Evolutionary conservation across 352 stramenopile species (phyloP).

Genomic region (Porosira glacialis): DNA sequence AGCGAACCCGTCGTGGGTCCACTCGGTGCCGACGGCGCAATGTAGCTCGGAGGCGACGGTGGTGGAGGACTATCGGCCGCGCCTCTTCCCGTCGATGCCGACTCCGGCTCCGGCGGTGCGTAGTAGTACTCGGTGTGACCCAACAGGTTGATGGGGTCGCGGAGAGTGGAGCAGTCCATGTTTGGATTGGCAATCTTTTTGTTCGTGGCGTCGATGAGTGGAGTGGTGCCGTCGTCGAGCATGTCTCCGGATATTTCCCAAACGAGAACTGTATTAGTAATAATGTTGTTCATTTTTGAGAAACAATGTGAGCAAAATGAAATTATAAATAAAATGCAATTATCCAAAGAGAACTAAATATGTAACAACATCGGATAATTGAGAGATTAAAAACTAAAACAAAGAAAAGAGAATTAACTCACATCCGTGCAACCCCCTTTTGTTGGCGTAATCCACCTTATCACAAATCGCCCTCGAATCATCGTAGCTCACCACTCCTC

Average conservation of each 20-base stretch:
- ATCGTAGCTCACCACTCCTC: constrained; percentile 42
- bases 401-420: constrained; percentile 43
- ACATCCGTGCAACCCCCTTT: constrained; percentile 22
- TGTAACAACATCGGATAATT: constrained; percentile 34
- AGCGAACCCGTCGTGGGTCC: background rate
- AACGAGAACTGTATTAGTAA: constrained; percentile 23
- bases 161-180: constrained; percentile 37
- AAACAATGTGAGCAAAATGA: background rate
- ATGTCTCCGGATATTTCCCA: constrained; percentile 39
- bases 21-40: background rate
- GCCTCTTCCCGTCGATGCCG: constrained; percentile 1
- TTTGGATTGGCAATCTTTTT: constrained; percentile 30
- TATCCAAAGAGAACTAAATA: constrained; percentile 40
- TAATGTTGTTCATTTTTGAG: background rate
- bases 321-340: constrained; percentile 9
- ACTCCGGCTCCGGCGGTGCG: constrained; percentile 18
- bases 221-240: constrained; percentile 39
- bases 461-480: constrained; percentile 42
- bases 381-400: constrained; percentile 30
- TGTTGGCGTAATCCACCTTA: constrained; percentile 36
- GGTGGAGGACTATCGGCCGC: constrained; percentile 19
- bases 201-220: constrained; percentile 46
- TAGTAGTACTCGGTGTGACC: constrained; percentile 12
- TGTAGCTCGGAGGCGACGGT: constrained; percentile 3
- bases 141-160: constrained; percentile 30